Conservation (phyloP, 495 filamentous ascomycete species). For the Corynascus novoguineensis region DNA sequence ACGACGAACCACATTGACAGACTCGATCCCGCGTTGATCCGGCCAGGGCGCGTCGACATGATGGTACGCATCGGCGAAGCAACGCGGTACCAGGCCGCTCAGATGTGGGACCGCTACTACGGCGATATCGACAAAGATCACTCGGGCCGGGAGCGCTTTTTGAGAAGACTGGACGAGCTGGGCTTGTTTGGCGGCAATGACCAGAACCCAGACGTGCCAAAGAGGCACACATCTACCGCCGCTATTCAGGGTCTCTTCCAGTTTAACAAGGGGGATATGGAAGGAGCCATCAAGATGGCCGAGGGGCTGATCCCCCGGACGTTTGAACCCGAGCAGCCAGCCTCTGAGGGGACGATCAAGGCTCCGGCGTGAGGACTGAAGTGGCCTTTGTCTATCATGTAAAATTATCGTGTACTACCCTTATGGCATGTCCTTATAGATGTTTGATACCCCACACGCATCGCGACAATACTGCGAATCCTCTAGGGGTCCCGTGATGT, state of each 20-base stretch:
- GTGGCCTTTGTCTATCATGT: neutral
- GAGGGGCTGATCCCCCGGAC: constrained; percentile 55
- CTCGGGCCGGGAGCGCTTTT: constrained; percentile 48
- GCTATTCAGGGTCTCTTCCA: constrained; percentile 90
- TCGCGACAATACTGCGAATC: too few species aligned
- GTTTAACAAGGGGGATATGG: constrained; percentile 86
- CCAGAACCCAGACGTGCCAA: constrained; percentile 37
- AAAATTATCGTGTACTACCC: constrained; percentile 10
- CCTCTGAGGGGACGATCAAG: constrained; percentile 26
- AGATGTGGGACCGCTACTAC: constrained; percentile 95
- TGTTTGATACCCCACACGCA: constrained; percentile 13
- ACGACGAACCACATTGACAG: constrained; percentile 93
- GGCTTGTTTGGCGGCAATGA: constrained; percentile 40
- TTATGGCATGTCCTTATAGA: constrained; percentile 7
- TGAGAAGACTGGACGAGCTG: constrained; percentile 44
- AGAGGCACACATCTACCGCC: constrained; percentile 68
- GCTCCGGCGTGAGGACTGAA: constrained; percentile 20
- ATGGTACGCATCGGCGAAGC: constrained; percentile 84
- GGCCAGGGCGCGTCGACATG: constrained; percentile 91
- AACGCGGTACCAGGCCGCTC: constrained; percentile 71
- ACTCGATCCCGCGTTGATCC: constrained; percentile 80
- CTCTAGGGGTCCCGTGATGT: too few species aligned
- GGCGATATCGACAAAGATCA: constrained; percentile 67
- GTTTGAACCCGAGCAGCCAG: constrained; percentile 39
- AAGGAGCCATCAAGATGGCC: constrained; percentile 77